Evolutionary conservation across 164 flowering plant genomes (phyloP), one percentile per base, ranked within the genome.

Genomic region (Magnolia sinica): DNA sequence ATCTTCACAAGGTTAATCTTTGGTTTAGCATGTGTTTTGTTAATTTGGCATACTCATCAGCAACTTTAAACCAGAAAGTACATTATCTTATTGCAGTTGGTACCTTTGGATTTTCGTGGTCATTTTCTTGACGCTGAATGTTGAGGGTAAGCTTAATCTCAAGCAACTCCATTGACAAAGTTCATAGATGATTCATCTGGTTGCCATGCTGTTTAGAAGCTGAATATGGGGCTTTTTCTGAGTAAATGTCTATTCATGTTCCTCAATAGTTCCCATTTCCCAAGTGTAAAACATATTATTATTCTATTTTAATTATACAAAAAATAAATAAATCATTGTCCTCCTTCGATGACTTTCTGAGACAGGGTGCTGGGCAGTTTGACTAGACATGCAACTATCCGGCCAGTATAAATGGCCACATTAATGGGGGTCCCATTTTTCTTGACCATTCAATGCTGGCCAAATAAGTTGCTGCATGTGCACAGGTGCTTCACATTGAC

Each of bases 41-140:
- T 76, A 68, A 6, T 69, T 50, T 70, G 69, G 19, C 9, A 50
- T 65, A 8, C 29, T 69, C 18, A 45, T 9, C 20, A 1, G 22
- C 69, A 73, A 6, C 45, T 51, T 72, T 8, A 10, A 37, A n/a
- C 16, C 61, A 6, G 23, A 13, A 19, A 50, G 45, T 37, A 50
- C 22, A 29, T 59, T 55, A 24, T 67, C 58, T 31, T 67, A 6
- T 52, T 75, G 79, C 83, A 92, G 94, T 81, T 89, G 91, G 94
- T 89, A 87, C 80, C 89, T 92, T 50, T 92, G 96, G 96, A 79
- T 91, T 49, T 93, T 95, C 82, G 92, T 92, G 66, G 91, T 95
- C 73, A 20, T 92, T 20, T 95, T 93, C 83, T 85, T 95, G 89
- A 85, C 91, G 84, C 82, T 95, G 77, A 91, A 95, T 78, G 78